Conservation (phyloP, 768 basidiomycete genomes). For the Kwoniella shandongensis region DNA sequence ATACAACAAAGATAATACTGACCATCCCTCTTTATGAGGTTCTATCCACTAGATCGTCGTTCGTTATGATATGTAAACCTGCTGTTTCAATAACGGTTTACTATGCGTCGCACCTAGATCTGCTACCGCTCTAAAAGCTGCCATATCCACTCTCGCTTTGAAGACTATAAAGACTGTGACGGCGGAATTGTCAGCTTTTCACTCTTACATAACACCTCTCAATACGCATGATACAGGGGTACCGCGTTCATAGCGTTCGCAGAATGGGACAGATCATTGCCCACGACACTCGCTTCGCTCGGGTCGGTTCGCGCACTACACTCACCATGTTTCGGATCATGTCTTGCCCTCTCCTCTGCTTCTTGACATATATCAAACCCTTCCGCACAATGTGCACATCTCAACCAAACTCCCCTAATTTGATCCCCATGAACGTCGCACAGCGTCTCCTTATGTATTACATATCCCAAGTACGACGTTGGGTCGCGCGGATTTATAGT, state of each 20-base stretch:
- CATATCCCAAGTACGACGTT: conserved; percentile 45
- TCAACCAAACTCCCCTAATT: conserved; percentile 86
- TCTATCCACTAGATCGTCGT: not conserved
- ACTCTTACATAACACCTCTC: not conserved
- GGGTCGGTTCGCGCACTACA: not conserved
- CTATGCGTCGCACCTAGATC: conserved; percentile 60
- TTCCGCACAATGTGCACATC: conserved; percentile 76
- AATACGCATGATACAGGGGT: not conserved
- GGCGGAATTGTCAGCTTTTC: too few species aligned
- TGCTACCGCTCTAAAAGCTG: conserved; percentile 64
- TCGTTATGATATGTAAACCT: conserved; percentile 57
- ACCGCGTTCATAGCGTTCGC: not conserved
- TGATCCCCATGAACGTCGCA: conserved; percentile 83
- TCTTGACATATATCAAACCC: conserved; percentile 77
- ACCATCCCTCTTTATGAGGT: too few species aligned
- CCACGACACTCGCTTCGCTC: not conserved
- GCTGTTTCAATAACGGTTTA: conserved; percentile 65
- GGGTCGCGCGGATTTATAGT: conserved; percentile 21
- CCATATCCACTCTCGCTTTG: conserved; percentile 80
- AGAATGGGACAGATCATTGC: not conserved
- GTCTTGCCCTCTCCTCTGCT: conserved; percentile 77
- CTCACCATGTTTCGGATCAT: conserved; percentile 68
- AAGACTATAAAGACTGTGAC: conserved; percentile 73
- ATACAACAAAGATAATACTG: too few species aligned
- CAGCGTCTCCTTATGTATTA: conserved; percentile 59